phyloP scores from a whole-genome alignment of 306 rosid species.

The Begonia loranthoides region DNA sequence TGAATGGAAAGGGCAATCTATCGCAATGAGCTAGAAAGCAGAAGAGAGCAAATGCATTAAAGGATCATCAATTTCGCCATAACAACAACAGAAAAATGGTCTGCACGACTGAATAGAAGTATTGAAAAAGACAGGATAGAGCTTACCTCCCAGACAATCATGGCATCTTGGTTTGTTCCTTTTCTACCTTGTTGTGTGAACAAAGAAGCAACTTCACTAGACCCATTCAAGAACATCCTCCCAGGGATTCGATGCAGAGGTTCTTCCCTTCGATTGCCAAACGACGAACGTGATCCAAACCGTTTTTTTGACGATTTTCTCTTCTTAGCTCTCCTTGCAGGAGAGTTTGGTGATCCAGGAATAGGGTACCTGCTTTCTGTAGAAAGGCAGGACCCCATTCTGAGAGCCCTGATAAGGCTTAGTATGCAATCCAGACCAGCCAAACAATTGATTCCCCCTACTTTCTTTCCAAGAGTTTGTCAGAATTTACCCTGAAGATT shows the following conservation, averaged over 20 bases:
- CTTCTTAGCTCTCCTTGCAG: slow-evolving; percentile 20
- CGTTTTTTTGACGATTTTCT: slow-evolving; percentile 29
- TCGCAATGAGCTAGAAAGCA: too few species aligned
- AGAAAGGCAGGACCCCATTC: slow-evolving; percentile 99
- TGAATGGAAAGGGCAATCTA: too few species aligned
- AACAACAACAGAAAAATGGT: background rate
- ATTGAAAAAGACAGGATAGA: slow-evolving; percentile 1
- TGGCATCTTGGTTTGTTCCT: slow-evolving; percentile 97
- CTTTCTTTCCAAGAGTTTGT: slow-evolving; percentile 62
- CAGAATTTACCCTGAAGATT: slow-evolving; percentile 3
- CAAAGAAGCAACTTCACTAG: slow-evolving; percentile 54
- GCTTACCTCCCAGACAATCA: slow-evolving; percentile 99
- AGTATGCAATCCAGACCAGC: slow-evolving; percentile 91
- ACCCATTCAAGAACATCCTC: slow-evolving; percentile 68
- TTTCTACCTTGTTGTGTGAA: slow-evolving; percentile 95
- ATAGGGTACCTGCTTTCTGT: slow-evolving; percentile 88
- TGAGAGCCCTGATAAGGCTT: slow-evolving; percentile 73
- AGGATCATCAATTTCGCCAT: background rate
- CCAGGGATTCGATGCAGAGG: slow-evolving; percentile 63
- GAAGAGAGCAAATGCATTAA: too few species aligned
- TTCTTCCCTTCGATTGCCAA: slow-evolving; percentile 55
- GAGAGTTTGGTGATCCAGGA: slow-evolving; percentile 47
- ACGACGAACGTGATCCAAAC: slow-evolving; percentile 49
- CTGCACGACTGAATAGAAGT: background rate
- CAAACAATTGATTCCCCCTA: slow-evolving; percentile 27